Evolutionary conservation across 495 filamentous ascomycete genomes (phyloP).

Genomic region (Xylaria palmicola): DNA sequence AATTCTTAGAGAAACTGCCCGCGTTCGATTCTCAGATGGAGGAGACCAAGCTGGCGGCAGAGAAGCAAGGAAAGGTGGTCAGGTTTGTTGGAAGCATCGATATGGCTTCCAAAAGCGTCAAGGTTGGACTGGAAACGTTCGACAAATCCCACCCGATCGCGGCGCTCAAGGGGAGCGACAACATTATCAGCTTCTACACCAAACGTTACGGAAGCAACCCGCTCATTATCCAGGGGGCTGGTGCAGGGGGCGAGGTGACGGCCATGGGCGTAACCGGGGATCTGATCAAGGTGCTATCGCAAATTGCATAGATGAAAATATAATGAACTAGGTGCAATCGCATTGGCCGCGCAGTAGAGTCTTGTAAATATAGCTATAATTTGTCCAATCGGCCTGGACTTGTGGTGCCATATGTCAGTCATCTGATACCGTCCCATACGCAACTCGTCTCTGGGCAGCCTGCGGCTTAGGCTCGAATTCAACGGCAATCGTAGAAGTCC

Average conservation of each 20-base stretch:
- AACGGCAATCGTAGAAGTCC: conserved; percentile 17
- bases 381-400: not conserved
- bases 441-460: not conserved
- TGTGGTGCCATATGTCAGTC: not conserved
- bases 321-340: not conserved
- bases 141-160: conserved; percentile 83
- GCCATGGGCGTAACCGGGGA: conserved; percentile 94
- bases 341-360: conserved; percentile 15
- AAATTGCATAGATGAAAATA: conserved; percentile 30
- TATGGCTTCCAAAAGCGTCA: conserved; percentile 68
- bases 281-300: conserved; percentile 75
- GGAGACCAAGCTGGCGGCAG: conserved; percentile 70
- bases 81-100: conserved; percentile 94
- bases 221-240: conserved; percentile 90
- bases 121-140: conserved; percentile 87
- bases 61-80: conserved; percentile 85
- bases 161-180: conserved; percentile 91
- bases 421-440: not conserved
- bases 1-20: conserved; percentile 75
- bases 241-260: conserved; percentile 91
- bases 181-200: conserved; percentile 97
- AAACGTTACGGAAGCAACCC: conserved; percentile 88
- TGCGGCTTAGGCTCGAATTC: conserved; percentile 9
- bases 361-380: conserved; percentile 13
- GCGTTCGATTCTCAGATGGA: conserved; percentile 85